Base-by-base conservation (phyloP, 208 protist genomes). In the Wallacemonas sp. region DNA sequence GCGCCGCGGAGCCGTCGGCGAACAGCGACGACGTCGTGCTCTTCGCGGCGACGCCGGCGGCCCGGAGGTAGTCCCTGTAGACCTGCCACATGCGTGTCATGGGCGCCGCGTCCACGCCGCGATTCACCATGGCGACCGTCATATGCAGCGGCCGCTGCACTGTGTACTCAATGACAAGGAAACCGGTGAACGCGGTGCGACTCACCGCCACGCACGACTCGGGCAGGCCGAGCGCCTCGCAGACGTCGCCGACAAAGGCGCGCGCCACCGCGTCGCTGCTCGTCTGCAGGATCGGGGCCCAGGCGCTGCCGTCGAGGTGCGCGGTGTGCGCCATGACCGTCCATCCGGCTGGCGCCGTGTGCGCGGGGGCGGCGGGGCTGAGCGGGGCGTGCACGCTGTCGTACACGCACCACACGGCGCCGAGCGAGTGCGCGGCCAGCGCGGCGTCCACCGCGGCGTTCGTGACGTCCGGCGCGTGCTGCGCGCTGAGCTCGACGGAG, bases 181-280 rank as follows among this genome's bases (percentile, higher is more conserved):
- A 59, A 14, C 31, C 52, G n/a, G 26, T 11, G 22, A 59, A 59
- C 14, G 7, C 31, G 31, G 52, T 41, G 10, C 52, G 52, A 10
- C 0, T 25, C 18, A 59, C 52, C 4, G 32, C n/a, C n/a, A 59
- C 28, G 52, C 31, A 59, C 29, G 52, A 59, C 32, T 41, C 52
- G 5, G 52, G 52, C 31, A 59, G 52, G 11, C 52, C 52, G 3
- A 65, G 29, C 44, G 61, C 39, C 44, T 65, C 42, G 42, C 20
- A 50, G 29, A 65, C 61, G 14, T 52, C 44, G 18, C 8, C 39
- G 44, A 49, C 39, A 52, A 65, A 65, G 29, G 42, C 39, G 4
- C 14, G 4, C 42, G 20, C 5, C 2, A 65, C n/a, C 18, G 29
- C 61, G 4, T 22, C 8, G 10, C 29, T 39, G 52, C 32, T 12